Evolutionary conservation across 2,329 filamentous ascomycete genomes (phyloP), one percentile per base, ranked within the genome.

Genomic region (Pyrenophora seminiperda): DNA sequence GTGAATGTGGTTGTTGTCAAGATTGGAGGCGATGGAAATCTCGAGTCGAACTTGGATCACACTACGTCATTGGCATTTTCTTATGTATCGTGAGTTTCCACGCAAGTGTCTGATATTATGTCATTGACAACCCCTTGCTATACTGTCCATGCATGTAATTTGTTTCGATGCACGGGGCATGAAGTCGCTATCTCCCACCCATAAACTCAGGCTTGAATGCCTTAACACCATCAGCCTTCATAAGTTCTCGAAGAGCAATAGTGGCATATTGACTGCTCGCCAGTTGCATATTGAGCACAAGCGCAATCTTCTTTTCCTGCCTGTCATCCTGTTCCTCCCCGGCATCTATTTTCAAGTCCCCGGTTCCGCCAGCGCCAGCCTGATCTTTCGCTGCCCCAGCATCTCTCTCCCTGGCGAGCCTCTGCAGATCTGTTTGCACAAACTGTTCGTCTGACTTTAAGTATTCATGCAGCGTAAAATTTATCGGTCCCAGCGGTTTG

Each of bases 191-290:
- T 38, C 74, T 60, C 9, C 79, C 77, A 31, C 78, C 78, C 54
- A 78, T 77, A 65, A 82, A 88, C 41, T 87, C 85, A 5, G 86
- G 82, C 71, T 84, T 83, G 62, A 81, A 88, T 6, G 79, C 78
- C 63, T 78, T 77, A 4, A 85, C 77, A 10, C 84, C 86, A 2
- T 85, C 84, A 33, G 73, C 75, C 65, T 85, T 88, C 79, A 90
- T 91, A 54, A 95, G 73, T 74, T 95, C 90, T 44, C 90, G 77
- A 58, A 95, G 70, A 10, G 89, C 88, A 79, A 95, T 90, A 0
- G 90, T 95, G 0, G 90, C 90, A 75, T 95, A 95, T 66, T 90
- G 88, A 66, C 89, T 91, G 40, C 86, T 85, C 1, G 85, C 88
- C 20, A 95, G 79, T 68, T 90, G 86, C 73, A 95, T 83, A 68